Evolutionary conservation across 2,329 filamentous ascomycete species (phyloP), one percentile per base, ranked within the genome.

Genomic region (Arthrobotrys iridis): DNA sequence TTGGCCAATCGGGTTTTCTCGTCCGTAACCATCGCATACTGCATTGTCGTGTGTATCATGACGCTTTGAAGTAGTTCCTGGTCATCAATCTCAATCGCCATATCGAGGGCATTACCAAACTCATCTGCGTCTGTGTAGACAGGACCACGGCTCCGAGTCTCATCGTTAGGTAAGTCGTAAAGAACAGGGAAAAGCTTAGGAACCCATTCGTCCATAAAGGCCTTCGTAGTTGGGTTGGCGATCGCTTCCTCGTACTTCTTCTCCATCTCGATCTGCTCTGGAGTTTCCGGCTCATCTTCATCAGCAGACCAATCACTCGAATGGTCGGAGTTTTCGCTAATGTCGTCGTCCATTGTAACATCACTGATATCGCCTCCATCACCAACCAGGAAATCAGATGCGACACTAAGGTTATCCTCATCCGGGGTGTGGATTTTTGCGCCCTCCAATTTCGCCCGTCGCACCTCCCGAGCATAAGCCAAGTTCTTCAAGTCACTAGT

Each of bases 331-430:
- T 74, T 74, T 40, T 67, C 62, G 10, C 55, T 62, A 30, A 62
- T 30, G 15, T 74, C 70, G 40, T 74, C 70, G 10, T 67, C 70
- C 2, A 67, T 60, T n/a, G 70, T 67, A 24, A 48, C 57, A 24
- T 74, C 62, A 26, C 70, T 74, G 15, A 63, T 35, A 11, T 72
- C 59, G 8, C 41, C 35, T 43, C 43, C 60, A 55, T 66, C 68
- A 43, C 60, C 60, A 33, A 55, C 60, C 28, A 66, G 59, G 20
- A 63, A 73, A 8, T 46, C 68, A 15, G 68, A 73, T 30, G 59
- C 52, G 11, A 73, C 45, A 73, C 68, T 73, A 73, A 73, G 68
- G 37, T 73, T 73, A 59, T 73, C 68, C 13, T 73, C 68, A 46
- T 73, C 68, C 8, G 68, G 68, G n/a, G 68, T 73, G 18, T 73